These are phyloP conservation scores for Diplotaxis tenuifolia DNA, from an alignment of 345 rosid species.

Conservation along the genomic window DNA sequence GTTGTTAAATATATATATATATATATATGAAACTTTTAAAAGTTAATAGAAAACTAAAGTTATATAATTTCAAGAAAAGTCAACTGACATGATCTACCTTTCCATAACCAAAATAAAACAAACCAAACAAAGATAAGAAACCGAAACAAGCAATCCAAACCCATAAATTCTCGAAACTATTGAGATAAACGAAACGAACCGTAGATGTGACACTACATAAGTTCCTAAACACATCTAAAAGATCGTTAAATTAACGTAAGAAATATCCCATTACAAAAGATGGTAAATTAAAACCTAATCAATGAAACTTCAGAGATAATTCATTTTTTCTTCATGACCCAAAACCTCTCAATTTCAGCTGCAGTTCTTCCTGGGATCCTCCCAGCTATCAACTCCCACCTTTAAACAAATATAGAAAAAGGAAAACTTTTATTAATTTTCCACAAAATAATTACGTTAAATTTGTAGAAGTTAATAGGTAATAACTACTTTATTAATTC, in stretches of 20 bases:
- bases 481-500: not conserved
- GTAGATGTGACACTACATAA: not conserved
- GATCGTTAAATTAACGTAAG: not conserved
- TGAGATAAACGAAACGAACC: not conserved
- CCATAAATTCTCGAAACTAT: not conserved
- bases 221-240: not conserved
- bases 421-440: not conserved
- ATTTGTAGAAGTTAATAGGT: not conserved
- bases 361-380: slow-evolving; percentile 64
- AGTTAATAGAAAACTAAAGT: not conserved
- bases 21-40: not conserved
- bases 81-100: not conserved
- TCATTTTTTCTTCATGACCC: slow-evolving; percentile 46
- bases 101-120: not conserved
- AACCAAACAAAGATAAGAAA: not conserved
- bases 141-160: not conserved
- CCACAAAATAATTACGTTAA: not conserved
- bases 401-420: slow-evolving; percentile 14
- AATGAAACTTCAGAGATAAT: not conserved
- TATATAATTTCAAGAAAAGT: too few relatives aligned
- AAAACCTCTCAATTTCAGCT: slow-evolving; percentile 67
- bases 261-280: not conserved
- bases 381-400: slow-evolving; percentile 74
- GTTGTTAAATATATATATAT: too few relatives aligned
- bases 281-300: not conserved